Evolutionary conservation across 352 stramenopile genomes (phyloP).

Genomic region (Pythium insidiosum): DNA sequence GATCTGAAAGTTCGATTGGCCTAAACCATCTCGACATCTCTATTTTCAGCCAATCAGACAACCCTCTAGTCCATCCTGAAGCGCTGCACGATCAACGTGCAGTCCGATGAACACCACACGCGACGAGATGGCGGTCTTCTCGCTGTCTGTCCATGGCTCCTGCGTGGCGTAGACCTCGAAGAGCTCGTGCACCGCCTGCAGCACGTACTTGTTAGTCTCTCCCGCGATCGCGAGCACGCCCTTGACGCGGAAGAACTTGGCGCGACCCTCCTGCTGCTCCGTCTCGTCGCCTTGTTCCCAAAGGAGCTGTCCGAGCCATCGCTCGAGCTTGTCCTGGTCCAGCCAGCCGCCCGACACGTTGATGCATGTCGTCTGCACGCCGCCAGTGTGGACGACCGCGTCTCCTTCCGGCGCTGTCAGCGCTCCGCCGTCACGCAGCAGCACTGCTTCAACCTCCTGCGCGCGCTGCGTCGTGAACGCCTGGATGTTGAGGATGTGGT

Average conservation of each 20-base stretch:
- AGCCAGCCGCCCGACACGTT: slow-evolving; percentile 30
- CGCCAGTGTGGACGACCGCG: slow-evolving; percentile 33
- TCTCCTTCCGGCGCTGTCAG: slow-evolving; percentile 1
- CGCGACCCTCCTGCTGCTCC: neutral
- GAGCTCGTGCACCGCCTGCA: slow-evolving; percentile 78
- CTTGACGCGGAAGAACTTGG: slow-evolving; percentile 71
- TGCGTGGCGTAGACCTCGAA: slow-evolving; percentile 70
- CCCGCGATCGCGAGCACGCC: slow-evolving; percentile 46
- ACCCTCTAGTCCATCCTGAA: slow-evolving; percentile 24
- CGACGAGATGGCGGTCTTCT: slow-evolving; percentile 15
- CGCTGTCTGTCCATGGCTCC: slow-evolving; percentile 30
- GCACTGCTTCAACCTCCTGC: slow-evolving; percentile 32
- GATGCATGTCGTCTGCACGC: slow-evolving; percentile 67
- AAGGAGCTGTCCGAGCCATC: slow-evolving; percentile 57
- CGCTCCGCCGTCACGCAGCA: slow-evolving; percentile 10
- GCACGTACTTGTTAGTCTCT: slow-evolving; percentile 58
- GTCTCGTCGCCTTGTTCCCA: slow-evolving; percentile 44
- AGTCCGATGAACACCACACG: slow-evolving; percentile 72
- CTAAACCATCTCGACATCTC: no score
- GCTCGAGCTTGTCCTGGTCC: slow-evolving; percentile 49
- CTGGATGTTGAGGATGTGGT: slow-evolving; percentile 71
- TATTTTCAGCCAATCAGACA: no score
- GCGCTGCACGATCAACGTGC: slow-evolving; percentile 27
- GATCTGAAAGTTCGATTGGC: no score
- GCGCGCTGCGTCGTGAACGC: slow-evolving; percentile 67